Base-by-base conservation (phyloP, 495 filamentous ascomycete genomes). In the Talaromyces ruber region DNA sequence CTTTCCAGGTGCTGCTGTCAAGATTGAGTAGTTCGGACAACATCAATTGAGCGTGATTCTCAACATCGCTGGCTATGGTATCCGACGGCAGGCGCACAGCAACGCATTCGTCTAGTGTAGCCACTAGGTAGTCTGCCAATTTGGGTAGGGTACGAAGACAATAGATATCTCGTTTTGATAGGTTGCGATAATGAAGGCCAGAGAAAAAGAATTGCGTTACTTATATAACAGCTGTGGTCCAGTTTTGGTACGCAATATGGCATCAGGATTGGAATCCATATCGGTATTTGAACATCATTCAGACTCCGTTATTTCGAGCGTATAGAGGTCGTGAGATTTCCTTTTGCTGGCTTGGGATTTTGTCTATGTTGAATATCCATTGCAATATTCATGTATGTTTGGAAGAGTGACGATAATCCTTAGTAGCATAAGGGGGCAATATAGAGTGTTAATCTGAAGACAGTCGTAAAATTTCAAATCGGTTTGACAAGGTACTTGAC, bases 61-160 rank as follows among this genome's bases (percentile, higher is more conserved):
- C 89, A 25, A 93, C 78, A 6, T 77, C 78, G 0, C 86, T 89
- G 24, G 80, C 74, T 18, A 87, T 74, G 3, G 80, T 84, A 67
- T 91, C 82, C 3, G 72, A 67, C 1, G 89, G 90, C 25, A 92
- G 72, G 70, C 92, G 87, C 14, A 93, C 87, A 52, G 79, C 74
- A 7, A 87, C 80, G 68, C 86, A 91, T 63, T 90, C 85, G 68
- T 92, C 89, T 26, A 81, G 77, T 1, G 81, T 78, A 0, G 79
- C 81, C 61, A 88, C 88, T 7, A 91, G 68, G 67, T 84, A 82
- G 67, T 93, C 89, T 1, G 86, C 90, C 3, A 85, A 73, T 51
- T n/a, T n/a, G n/a, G n/a, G n/a, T n/a, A n/a, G n/a, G n/a, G n/a
- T n/a, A n/a, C n/a, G n/a, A n/a, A n/a, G n/a, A n/a, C n/a, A n/a